phyloP scores from a whole-genome alignment of 2,329 filamentous ascomycete genomes.

The Torrubiella hemipterigena region DNA sequence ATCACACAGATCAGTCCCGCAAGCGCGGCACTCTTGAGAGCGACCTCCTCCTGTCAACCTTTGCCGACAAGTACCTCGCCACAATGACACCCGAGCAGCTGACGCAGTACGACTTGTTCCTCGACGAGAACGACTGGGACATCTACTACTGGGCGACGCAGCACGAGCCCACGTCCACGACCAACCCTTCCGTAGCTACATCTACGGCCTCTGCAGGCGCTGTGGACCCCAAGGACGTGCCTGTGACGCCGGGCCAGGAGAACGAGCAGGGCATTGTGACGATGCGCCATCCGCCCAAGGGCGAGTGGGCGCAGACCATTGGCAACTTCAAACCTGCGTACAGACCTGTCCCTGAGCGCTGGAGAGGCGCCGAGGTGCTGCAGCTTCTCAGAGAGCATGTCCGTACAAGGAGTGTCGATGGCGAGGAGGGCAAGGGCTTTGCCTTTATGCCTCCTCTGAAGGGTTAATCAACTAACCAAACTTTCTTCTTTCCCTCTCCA shows the following conservation, averaged over 20 bases:
- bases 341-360: constrained; percentile 74
- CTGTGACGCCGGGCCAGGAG: no score
- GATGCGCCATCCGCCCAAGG: constrained; percentile 28
- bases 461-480: no score
- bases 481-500: no score
- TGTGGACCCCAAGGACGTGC: not conserved
- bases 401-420: constrained; percentile 38
- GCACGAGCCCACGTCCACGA: constrained; percentile 40
- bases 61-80: constrained; percentile 68
- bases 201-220: constrained; percentile 8
- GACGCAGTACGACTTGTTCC: constrained; percentile 76
- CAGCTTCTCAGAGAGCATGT: constrained; percentile 71
- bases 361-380: constrained; percentile 75
- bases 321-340: constrained; percentile 92
- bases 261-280: constrained; percentile 12
- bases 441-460: constrained; percentile 43
- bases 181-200: constrained; percentile 19
- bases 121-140: constrained; percentile 99
- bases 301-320: constrained; percentile 95
- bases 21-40: constrained; percentile 94
- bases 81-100: constrained; percentile 65
- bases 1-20: constrained; percentile 79
- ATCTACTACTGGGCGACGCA: constrained; percentile 99
- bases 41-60: constrained; percentile 91
- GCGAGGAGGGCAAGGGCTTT: constrained; percentile 33